Conservation (phyloP, 1,284 basidiomycete genomes). For the Irpex sp. region DNA sequence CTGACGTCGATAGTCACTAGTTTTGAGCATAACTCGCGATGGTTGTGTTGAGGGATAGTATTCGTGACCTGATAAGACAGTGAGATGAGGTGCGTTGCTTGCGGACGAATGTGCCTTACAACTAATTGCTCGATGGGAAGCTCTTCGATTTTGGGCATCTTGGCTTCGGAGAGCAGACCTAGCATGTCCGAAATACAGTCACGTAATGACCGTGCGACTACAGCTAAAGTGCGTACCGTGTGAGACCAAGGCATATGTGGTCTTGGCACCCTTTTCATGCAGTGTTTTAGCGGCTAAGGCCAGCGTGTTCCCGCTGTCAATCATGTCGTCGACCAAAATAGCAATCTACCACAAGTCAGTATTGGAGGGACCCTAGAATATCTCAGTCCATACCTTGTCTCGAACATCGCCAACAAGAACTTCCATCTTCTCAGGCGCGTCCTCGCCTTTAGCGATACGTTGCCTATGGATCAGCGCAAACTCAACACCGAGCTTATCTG, state of each 20-base stretch:
- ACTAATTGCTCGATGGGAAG: slow-evolving; percentile 87
- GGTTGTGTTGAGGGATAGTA: slow-evolving; percentile 67
- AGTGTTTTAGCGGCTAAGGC: slow-evolving; percentile 83
- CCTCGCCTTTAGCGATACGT: slow-evolving; percentile 56
- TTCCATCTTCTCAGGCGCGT: slow-evolving; percentile 81
- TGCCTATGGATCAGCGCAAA: slow-evolving; percentile 97
- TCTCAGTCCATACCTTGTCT: slow-evolving; percentile 61
- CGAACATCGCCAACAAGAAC: slow-evolving; percentile 95
- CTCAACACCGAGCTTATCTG: slow-evolving; percentile 93
- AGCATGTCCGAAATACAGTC: slow-evolving; percentile 1
- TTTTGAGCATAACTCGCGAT: slow-evolving; percentile 54
- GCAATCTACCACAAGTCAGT: slow-evolving; percentile 55
- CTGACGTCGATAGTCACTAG: slow-evolving; percentile 82
- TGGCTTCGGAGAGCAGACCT: slow-evolving; percentile 87
- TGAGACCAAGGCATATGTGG: slow-evolving; percentile 71
- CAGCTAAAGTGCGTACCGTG: background rate
- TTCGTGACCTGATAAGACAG: slow-evolving; percentile 59
- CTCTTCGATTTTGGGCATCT: slow-evolving; percentile 72
- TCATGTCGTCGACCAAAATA: slow-evolving; percentile 97
- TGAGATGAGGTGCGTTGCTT: slow-evolving; percentile 22
- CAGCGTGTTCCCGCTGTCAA: slow-evolving; percentile 92
- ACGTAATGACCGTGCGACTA: background rate
- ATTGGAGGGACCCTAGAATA: background rate
- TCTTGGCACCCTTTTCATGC: slow-evolving; percentile 84
- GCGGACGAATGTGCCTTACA: slow-evolving; percentile 46